These are phyloP conservation scores for Coemansia sp. DNA, from an alignment of 192 early-diverging fungal species.

Conservation along the genomic window DNA sequence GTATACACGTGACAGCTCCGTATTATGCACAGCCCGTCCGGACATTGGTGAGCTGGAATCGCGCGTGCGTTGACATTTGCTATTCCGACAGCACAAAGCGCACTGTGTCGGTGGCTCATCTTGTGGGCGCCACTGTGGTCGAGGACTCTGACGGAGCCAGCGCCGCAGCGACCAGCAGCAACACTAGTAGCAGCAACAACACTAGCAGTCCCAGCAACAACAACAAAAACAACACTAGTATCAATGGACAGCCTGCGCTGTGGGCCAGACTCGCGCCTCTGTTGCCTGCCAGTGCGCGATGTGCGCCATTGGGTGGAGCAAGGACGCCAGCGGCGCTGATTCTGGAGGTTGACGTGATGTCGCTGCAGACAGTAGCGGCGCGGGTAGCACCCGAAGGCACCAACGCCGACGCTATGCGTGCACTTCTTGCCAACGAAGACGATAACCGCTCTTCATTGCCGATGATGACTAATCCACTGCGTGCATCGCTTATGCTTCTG, in stretches of 20 bases:
- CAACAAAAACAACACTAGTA: neutral
- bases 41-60: slow-evolving; percentile 18
- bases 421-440: slow-evolving; percentile 15
- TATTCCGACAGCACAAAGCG: slow-evolving; percentile 30
- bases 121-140: slow-evolving; percentile 6
- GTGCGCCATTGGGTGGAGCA: neutral
- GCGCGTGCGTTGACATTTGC: slow-evolving; percentile 20
- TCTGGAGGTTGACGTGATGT: slow-evolving; percentile 34
- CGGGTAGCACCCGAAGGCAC: slow-evolving; percentile 21
- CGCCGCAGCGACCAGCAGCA: neutral
- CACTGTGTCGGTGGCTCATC: slow-evolving; percentile 13
- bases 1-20: slow-evolving; percentile 35
- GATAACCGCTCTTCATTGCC: neutral
- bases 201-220: neutral
- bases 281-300: neutral
- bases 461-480: slow-evolving; percentile 17
- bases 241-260: neutral
- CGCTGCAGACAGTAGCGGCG: slow-evolving; percentile 29
- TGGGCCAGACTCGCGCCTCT: slow-evolving; percentile 14
- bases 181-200: neutral
- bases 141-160: neutral
- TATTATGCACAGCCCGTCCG: slow-evolving; percentile 21
- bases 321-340: slow-evolving; percentile 15
- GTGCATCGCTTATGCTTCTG: slow-evolving; percentile 31
- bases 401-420: slow-evolving; percentile 18